These are phyloP conservation scores for Waltergamsia citrina DNA, from an alignment of 2,329 filamentous ascomycete species.

Conservation along the genomic window DNA sequence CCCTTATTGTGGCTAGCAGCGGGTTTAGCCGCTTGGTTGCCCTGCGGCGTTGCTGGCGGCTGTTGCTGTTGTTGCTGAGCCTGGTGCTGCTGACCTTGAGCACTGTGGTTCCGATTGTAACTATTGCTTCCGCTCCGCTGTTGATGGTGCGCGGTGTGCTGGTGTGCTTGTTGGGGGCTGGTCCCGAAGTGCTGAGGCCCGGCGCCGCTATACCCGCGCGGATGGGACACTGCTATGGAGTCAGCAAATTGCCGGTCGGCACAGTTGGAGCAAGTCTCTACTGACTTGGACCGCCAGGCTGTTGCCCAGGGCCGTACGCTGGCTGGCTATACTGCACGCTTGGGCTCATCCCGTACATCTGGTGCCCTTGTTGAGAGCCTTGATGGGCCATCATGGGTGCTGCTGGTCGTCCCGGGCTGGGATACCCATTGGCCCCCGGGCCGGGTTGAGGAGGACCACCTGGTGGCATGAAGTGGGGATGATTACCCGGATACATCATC, in stretches of 20 bases:
- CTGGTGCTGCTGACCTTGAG: conserved; percentile 32
- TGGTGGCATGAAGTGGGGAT: conserved; percentile 54
- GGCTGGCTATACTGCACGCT: conserved; percentile 67
- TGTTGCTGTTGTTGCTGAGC: too few species aligned
- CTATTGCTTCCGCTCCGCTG: conserved; percentile 46
- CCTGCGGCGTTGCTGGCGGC: too few species aligned
- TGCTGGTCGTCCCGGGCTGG: conserved; percentile 71
- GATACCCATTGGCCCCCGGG: conserved; percentile 66
- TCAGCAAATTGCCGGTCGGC: conserved; percentile 20
- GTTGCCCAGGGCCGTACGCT: conserved; percentile 61
- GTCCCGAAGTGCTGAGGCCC: conserved; percentile 54
- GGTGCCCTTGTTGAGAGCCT: conserved; percentile 85
- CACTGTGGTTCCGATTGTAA: conserved; percentile 41
- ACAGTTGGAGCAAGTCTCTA: conserved; percentile 17
- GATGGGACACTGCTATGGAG: conserved; percentile 44
- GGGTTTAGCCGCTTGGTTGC: conserved; percentile 22
- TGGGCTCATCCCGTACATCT: conserved; percentile 66
- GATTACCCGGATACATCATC: conserved; percentile 71
- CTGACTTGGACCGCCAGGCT: conserved; percentile 61
- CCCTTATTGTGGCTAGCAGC: conserved; percentile 5
- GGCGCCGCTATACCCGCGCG: conserved; percentile 49
- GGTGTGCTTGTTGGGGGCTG: conserved; percentile 56
- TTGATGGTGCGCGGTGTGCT: conserved; percentile 49
- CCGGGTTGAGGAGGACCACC: conserved; percentile 46
- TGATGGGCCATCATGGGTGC: conserved; percentile 94